Evolutionary conservation across 768 basidiomycete species (phyloP).

Genomic region (Sistotremastrum niveocremeum): DNA sequence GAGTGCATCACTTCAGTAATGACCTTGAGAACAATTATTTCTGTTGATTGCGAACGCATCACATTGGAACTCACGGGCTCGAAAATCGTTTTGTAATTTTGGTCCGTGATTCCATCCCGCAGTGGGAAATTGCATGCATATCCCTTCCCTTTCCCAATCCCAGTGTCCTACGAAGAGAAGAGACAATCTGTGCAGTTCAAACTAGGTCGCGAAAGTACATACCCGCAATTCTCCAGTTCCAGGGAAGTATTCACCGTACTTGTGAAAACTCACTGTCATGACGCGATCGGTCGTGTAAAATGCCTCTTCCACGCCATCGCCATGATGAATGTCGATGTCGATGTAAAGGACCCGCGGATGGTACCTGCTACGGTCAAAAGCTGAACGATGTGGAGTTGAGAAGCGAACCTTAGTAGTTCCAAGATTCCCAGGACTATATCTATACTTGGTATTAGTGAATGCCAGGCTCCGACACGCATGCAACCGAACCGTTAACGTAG

Average conservation of each 20-base stretch:
- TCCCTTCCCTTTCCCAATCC: slow-evolving; percentile 86
- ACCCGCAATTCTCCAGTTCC: slow-evolving; percentile 96
- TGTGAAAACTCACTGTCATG: slow-evolving; percentile 97
- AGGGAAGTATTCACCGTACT: slow-evolving; percentile 98
- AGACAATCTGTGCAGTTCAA: slow-evolving; percentile 6
- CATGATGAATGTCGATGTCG: slow-evolving; percentile 97
- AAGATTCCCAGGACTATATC: slow-evolving; percentile 96
- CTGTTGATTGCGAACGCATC: not conserved
- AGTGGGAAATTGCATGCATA: slow-evolving; percentile 93
- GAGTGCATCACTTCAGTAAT: slow-evolving; percentile 89
- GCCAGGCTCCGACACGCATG: not conserved
- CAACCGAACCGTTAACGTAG: slow-evolving; percentile 79
- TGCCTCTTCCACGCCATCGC: slow-evolving; percentile 98
- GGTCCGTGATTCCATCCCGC: slow-evolving; percentile 89
- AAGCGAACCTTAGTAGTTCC: slow-evolving; percentile 67
- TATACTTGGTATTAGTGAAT: slow-evolving; percentile 16
- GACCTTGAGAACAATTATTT: slow-evolving; percentile 36
- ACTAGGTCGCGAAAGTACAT: slow-evolving; percentile 13
- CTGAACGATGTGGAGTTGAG: not conserved
- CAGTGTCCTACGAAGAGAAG: slow-evolving; percentile 52
- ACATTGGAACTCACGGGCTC: slow-evolving; percentile 56
- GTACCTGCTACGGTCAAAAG: slow-evolving; percentile 39
- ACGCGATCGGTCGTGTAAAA: slow-evolving; percentile 98
- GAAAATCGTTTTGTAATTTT: slow-evolving; percentile 89
- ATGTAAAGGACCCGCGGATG: slow-evolving; percentile 93